phyloP scores from a whole-genome alignment of 2,329 filamentous ascomycete species.

The Fusarium transvaalense region DNA sequence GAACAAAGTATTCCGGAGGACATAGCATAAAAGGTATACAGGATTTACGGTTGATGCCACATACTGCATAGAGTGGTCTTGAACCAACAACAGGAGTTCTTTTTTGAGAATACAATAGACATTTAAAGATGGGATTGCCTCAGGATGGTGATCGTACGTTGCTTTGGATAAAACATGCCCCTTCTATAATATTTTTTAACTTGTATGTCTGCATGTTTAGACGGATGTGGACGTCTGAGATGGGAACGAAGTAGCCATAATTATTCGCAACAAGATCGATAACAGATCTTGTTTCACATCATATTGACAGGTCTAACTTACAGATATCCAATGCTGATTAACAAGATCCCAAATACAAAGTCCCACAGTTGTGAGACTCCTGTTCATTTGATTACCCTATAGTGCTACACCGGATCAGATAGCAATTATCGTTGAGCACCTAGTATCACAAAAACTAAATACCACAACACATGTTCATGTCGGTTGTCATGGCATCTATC shows the following conservation, averaged over 20 bases:
- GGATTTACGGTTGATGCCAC: constrained; percentile 15
- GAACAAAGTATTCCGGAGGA: constrained; percentile 54
- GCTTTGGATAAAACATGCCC: neutral
- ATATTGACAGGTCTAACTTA: neutral
- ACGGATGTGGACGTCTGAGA: neutral
- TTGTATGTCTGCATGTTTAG: neutral
- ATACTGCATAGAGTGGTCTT: constrained; percentile 7
- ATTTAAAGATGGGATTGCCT: neutral
- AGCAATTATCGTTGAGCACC: neutral
- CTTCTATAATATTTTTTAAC: neutral
- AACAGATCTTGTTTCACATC: neutral
- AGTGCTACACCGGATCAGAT: neutral
- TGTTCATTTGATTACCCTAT: neutral
- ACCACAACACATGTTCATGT: neutral
- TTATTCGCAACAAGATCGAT: neutral
- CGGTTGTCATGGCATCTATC: neutral
- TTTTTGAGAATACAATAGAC: neutral
- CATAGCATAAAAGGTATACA: constrained; percentile 19
- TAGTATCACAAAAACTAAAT: neutral
- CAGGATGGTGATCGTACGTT: neutral
- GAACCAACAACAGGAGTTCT: constrained; percentile 10
- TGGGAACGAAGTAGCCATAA: neutral
- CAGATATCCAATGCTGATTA: neutral
- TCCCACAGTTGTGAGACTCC: neutral
- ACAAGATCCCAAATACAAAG: neutral